Conservation (phyloP, 768 basidiomycete genomes). For the Cystofilobasidium macerans region DNA sequence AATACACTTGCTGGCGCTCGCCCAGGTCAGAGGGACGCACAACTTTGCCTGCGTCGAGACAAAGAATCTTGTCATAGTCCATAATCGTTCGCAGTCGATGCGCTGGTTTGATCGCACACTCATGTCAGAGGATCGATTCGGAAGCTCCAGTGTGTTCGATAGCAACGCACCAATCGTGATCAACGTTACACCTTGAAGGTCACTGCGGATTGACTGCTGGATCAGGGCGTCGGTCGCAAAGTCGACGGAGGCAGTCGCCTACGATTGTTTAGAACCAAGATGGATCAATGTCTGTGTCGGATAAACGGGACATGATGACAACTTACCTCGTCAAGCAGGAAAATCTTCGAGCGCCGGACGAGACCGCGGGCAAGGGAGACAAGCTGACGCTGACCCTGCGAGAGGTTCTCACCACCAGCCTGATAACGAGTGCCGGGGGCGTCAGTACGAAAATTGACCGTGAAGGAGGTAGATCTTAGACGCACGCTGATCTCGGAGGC, state of each 20-base stretch:
- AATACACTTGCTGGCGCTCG: background rate
- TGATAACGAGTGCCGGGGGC: background rate
- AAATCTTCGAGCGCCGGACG: constrained; percentile 48
- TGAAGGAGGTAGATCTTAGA: background rate
- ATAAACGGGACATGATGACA: background rate
- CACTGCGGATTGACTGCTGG: constrained; percentile 47
- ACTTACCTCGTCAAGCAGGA: constrained; percentile 47
- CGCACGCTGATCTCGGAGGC: constrained; percentile 41
- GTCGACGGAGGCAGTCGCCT: constrained; percentile 42
- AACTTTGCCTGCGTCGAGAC: constrained; percentile 55
- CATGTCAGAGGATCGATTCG: background rate
- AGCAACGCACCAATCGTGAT: constrained; percentile 49
- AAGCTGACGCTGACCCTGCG: constrained; percentile 49
- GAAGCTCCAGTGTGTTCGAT: background rate
- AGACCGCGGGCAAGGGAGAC: constrained; percentile 53
- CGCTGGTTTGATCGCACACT: background rate
- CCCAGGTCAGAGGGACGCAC: background rate
- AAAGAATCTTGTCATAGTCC: constrained; percentile 53
- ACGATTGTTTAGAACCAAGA: background rate
- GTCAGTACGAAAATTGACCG: background rate
- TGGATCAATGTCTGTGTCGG: too few relatives aligned
- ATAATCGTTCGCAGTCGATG: constrained; percentile 44
- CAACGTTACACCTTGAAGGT: constrained; percentile 45
- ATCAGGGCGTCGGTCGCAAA: constrained; percentile 51
- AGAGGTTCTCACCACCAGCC: constrained; percentile 25